phyloP scores from a whole-genome alignment of 345 rosid species.

The Passiflora organensis region DNA sequence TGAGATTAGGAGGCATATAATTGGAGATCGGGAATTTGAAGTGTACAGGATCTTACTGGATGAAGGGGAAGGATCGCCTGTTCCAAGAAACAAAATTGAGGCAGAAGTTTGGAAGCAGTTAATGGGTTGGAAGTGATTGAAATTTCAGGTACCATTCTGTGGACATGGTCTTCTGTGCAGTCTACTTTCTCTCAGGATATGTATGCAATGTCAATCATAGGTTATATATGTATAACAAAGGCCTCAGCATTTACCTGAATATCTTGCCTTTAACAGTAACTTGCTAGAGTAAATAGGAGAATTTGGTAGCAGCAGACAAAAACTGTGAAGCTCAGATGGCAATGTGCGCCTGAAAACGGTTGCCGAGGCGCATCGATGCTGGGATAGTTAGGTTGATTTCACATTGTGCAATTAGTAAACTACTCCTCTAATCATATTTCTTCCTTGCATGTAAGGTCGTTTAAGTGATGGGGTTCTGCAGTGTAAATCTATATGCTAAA shows the following conservation, averaged over 20 bases:
- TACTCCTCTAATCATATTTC: no score
- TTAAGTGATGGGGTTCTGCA: no score
- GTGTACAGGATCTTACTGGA: constrained; percentile 79
- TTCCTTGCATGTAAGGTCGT: no score
- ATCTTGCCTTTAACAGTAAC: not conserved
- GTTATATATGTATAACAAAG: not conserved
- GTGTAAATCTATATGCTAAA: no score
- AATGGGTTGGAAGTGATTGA: constrained; percentile 78
- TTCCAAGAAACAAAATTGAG: constrained; percentile 53
- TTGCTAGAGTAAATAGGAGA: not conserved
- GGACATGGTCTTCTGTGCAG: not conserved
- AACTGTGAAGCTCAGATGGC: not conserved
- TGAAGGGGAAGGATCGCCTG: constrained; percentile 56
- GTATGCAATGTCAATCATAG: constrained; percentile 10
- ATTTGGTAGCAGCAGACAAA: constrained; percentile 5
- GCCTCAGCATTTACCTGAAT: not conserved
- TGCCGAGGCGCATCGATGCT: not conserved
- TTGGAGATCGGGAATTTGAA: constrained; percentile 80
- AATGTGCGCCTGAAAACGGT: not conserved
- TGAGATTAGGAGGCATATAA: constrained; percentile 69
- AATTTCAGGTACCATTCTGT: not conserved
- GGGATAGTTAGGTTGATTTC: not conserved
- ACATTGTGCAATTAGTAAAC: no score
- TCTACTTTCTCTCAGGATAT: not conserved
- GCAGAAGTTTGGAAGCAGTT: constrained; percentile 76